Base-by-base conservation (phyloP, 78 protist species). In the Dictyostelium purpureum region DNA sequence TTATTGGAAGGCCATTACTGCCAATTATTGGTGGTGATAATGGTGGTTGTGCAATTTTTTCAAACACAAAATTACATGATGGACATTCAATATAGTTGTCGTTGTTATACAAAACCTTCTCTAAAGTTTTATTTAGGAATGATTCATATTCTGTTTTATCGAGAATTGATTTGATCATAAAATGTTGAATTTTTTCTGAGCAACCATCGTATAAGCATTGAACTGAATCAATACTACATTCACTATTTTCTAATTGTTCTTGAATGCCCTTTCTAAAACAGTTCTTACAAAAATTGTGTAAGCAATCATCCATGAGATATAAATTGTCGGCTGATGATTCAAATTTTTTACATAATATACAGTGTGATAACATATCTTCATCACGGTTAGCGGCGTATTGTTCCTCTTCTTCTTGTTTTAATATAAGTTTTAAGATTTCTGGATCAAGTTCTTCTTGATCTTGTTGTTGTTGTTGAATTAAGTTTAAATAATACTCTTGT, bases 271-370 rank as follows among this genome's bases (percentile, higher is more conserved):
- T 11, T 24, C 18, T 42, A 37, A 83, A 12, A 83, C 90, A 83
- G 28, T 45, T 42, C 24, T 19, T 49, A 45, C 90, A 83, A 11
- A 67, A 56, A 56, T 83, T 83, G 31, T 83, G 90, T 43, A 83
- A 35, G 71, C 90, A 83, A 12, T 83, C 90, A 31, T 83, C 90
- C 90, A 83, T 83, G 21, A 83, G 45, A 40, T 40, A 83, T 35
- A 83, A 75, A 42, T 57, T 42, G 10, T 83, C 65, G 37, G 40
- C 49, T 38, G 75, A 45, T 6, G 24, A 18, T 18, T 28, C 79
- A 16, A 21, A 51, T 6, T 33, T 49, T n/a, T 56, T 52, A 54
- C 90, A 83, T 31, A 38, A 7, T 18, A 83, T 67, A 57, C 90
- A 83, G 43, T 40, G 47, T 37, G 35, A 71, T 40, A 83, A 21